Conservation (phyloP, 202 grass and related monocot species). For the Cymbopogon flexuosus region DNA sequence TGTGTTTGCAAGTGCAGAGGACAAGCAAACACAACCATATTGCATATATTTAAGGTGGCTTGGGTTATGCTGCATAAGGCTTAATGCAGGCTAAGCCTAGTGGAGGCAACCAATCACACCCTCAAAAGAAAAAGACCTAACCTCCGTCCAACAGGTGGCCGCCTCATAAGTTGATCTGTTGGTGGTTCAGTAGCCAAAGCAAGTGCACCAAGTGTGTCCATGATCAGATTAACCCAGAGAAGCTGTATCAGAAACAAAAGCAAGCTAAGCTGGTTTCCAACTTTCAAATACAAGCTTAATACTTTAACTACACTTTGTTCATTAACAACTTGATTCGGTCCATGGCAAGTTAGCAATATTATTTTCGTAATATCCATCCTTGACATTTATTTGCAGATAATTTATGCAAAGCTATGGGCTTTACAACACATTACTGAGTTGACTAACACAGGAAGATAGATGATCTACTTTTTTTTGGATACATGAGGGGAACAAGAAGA, state of each 20-base stretch:
- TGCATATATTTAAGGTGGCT: neutral
- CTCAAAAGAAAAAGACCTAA: constrained; percentile 34
- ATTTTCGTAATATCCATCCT: constrained; percentile 19
- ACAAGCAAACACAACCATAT: neutral
- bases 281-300: constrained; percentile 16
- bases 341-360: neutral
- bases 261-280: constrained; percentile 10
- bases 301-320: neutral
- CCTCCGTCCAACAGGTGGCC: constrained; percentile 66
- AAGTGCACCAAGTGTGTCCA: constrained; percentile 97
- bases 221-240: constrained; percentile 98
- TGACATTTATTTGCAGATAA: neutral
- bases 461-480: too few relatives aligned
- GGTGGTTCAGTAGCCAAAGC: constrained; percentile 96
- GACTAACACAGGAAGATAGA: neutral
- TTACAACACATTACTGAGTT: neutral
- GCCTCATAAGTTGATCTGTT: constrained; percentile 77
- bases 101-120: neutral
- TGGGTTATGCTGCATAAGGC: neutral
- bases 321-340: constrained; percentile 7
- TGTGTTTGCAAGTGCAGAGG: neutral
- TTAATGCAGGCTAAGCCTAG: neutral
- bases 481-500: neutral
- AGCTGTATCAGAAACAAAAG: constrained; percentile 47
- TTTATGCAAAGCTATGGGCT: neutral